A percentile compares a stretch with the other conserved stretches of the same genome.
Evolutionary conservation across 768 basidiomycete genomes (phyloP).

Genomic region (Phlegmacium glaucopus): DNA sequence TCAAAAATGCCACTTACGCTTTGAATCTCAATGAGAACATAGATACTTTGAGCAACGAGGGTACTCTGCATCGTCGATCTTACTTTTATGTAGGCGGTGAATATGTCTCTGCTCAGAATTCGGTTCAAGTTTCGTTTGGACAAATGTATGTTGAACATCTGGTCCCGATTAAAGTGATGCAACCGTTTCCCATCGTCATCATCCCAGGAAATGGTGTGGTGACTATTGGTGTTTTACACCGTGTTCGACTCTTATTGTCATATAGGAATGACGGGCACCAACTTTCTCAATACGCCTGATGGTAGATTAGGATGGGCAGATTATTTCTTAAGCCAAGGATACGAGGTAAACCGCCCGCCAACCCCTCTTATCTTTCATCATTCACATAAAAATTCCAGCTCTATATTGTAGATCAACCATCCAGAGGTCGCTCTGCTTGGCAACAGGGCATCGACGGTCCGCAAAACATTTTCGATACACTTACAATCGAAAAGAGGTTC

Average conservation of each 20-base stretch:
- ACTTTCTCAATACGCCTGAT: constrained; percentile 52
- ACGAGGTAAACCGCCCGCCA: constrained; percentile 36
- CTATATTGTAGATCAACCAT: constrained; percentile 45
- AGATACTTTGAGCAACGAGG: constrained; percentile 18
- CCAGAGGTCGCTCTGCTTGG: constrained; percentile 44
- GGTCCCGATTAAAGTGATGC: constrained; percentile 35
- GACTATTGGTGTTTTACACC: not conserved
- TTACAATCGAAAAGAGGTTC: constrained; percentile 36
- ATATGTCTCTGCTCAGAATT: constrained; percentile 32
- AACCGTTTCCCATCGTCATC: constrained; percentile 40
- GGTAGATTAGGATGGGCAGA: constrained; percentile 56
- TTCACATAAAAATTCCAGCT: constrained; percentile 21
- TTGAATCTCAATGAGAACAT: not conserved
- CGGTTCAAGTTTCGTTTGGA: constrained; percentile 35
- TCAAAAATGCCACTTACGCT: not conserved
- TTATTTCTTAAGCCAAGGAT: constrained; percentile 47
- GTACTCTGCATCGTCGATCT: constrained; percentile 35
- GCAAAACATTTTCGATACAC: constrained; percentile 25
- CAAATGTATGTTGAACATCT: constrained; percentile 55
- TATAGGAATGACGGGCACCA: constrained; percentile 48
- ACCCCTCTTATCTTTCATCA: not conserved
- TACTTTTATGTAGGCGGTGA: constrained; percentile 48
- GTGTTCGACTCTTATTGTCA: not conserved
- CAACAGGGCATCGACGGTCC: constrained; percentile 36
- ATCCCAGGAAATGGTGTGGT: constrained; percentile 44